Evolutionary conservation across 2,329 filamentous ascomycete genomes (phyloP).

Genomic region (Tolypocladium inflatum): DNA sequence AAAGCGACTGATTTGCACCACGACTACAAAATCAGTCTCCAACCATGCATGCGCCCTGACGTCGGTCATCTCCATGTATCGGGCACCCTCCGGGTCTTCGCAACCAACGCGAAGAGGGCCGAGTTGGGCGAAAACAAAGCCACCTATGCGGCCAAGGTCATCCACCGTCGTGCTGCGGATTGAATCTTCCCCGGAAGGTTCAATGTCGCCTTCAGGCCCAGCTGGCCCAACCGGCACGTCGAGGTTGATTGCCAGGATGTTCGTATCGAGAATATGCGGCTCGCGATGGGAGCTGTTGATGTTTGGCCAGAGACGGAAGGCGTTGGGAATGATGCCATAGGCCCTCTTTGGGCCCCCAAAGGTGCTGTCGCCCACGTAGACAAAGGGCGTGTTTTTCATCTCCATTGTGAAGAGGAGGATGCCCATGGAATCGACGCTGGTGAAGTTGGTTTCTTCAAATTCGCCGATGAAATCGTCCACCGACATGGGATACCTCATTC

Average conservation of each 20-base stretch:
- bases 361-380: neutral
- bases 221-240: neutral
- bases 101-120: neutral
- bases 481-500: neutral
- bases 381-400: neutral
- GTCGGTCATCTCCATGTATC: neutral
- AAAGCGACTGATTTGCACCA: neutral
- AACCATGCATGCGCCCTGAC: neutral
- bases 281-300: neutral
- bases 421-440: neutral
- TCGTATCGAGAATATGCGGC: neutral
- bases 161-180: neutral
- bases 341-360: neutral
- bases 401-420: neutral
- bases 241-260: neutral
- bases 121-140: neutral
- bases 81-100: neutral
- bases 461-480: neutral
- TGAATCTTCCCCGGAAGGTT: neutral
- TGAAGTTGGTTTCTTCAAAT: neutral
- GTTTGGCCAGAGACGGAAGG: neutral
- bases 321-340: neutral
- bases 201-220: neutral
- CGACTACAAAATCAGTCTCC: neutral
- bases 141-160: neutral